Conservation (phyloP, 2,329 filamentous ascomycete species). For the Esteya vermicola region DNA sequence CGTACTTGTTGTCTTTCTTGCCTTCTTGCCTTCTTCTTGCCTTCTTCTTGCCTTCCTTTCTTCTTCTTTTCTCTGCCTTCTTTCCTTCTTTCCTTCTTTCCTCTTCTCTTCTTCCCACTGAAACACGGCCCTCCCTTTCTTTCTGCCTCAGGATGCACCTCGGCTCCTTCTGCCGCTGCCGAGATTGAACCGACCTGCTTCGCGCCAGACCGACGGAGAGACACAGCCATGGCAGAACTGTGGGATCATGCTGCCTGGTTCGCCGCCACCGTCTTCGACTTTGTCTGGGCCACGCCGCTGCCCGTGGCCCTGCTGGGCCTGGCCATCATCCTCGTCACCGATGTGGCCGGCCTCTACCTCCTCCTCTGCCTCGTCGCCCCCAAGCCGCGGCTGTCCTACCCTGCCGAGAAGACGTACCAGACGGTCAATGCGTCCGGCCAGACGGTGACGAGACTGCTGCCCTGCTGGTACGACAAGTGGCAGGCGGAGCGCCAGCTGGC, state of each 20-base stretch:
- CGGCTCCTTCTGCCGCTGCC: too few species aligned
- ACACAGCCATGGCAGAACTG: conserved; percentile 1
- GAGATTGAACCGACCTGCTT: too few species aligned
- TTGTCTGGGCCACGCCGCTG: conserved; percentile 4
- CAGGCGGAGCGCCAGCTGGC: conserved; percentile 42
- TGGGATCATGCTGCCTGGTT: not conserved
- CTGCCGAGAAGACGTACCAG: conserved; percentile 74
- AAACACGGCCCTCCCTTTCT: not conserved
- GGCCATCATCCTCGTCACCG: not conserved
- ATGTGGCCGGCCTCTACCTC: conserved; percentile 33
- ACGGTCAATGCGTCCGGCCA: conserved; percentile 54
- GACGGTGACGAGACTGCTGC: conserved; percentile 38
- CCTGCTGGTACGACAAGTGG: conserved; percentile 80
- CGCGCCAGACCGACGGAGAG: not conserved
- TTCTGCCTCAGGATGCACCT: not conserved
- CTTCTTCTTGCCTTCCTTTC: too few species aligned
- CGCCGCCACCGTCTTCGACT: conserved; percentile 2
- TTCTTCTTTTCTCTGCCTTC: not conserved
- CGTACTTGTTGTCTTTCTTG: too few species aligned
- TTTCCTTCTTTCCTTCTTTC: not conserved
- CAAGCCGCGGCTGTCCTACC: conserved; percentile 56
- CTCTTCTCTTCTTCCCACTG: not conserved
- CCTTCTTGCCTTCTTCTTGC: too few species aligned
- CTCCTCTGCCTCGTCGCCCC: conserved; percentile 66
- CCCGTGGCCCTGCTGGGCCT: conserved; percentile 8